Conservation (phyloP, 805 yeast species). For the Ogataea saltuana region DNA sequence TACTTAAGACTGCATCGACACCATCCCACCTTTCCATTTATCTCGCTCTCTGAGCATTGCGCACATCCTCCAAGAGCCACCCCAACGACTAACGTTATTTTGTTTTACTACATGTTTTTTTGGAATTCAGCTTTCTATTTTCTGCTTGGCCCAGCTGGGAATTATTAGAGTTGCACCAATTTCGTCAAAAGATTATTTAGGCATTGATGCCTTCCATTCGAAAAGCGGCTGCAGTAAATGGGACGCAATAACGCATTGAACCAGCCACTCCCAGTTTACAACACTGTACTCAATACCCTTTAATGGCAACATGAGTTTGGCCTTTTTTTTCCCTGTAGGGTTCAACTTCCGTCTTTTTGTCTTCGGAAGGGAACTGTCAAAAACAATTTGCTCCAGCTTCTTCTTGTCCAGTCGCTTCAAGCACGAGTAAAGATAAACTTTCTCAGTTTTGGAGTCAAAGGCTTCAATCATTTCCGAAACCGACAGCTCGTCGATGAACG, state of each 20-base stretch:
- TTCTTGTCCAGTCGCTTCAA: constrained; percentile 13
- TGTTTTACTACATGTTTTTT: no score
- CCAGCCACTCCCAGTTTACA: constrained; percentile 67
- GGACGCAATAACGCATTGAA: constrained; percentile 52
- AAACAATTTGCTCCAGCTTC: constrained; percentile 4
- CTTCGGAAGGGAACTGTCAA: neutral
- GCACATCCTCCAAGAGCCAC: neutral
- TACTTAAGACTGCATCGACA: no score
- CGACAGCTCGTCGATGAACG: constrained; percentile 8
- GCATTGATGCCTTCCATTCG: constrained; percentile 27
- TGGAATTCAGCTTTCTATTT: neutral
- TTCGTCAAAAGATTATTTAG: neutral
- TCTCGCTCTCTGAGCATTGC: neutral
- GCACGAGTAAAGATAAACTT: constrained; percentile 11
- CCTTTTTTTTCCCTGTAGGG: neutral
- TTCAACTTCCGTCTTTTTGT: constrained; percentile 4
- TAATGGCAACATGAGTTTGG: neutral
- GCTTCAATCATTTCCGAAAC: constrained; percentile 2
- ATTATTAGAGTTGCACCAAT: neutral
- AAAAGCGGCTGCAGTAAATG: constrained; percentile 18
- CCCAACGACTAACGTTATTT: no score
- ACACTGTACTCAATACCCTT: constrained; percentile 27
- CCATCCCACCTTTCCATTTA: neutral
- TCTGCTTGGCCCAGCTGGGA: neutral
- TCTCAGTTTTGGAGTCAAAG: neutral